Evolutionary conservation across 345 rosid species (phyloP).

Genomic region (Brassica nigra): DNA sequence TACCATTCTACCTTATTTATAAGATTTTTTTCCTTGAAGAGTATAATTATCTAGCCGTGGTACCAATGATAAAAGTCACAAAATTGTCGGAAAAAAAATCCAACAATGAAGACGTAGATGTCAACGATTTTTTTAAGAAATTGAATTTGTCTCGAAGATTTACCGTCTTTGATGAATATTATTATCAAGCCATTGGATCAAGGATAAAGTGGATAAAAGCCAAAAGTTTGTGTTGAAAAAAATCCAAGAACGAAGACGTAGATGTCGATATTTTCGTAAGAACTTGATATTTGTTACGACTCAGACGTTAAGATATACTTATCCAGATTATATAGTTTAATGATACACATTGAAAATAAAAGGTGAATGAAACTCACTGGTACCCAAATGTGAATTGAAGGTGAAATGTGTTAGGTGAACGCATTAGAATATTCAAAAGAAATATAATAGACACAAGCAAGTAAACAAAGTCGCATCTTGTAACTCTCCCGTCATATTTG

Average conservation of each 20-base stretch:
- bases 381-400: slow-evolving; percentile 32
- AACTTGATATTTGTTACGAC: slow-evolving; percentile 35
- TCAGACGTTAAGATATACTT: slow-evolving; percentile 11
- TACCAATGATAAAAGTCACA: slow-evolving; percentile 9
- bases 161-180: background rate
- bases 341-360: slow-evolving; percentile 24
- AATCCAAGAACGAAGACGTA: slow-evolving; percentile 31
- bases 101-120: slow-evolving; percentile 31
- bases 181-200: background rate
- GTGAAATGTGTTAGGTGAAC: slow-evolving; percentile 40
- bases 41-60: background rate
- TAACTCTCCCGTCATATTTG: slow-evolving; percentile 42
- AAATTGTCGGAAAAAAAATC: slow-evolving; percentile 19
- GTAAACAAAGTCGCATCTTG: slow-evolving; percentile 33
- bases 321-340: slow-evolving; percentile 26
- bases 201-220: slow-evolving; percentile 17
- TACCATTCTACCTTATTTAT: background rate
- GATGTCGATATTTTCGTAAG: slow-evolving; percentile 21
- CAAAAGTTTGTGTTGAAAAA: slow-evolving; percentile 16
- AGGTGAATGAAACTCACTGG: slow-evolving; percentile 27
- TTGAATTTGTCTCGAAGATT: slow-evolving; percentile 28
- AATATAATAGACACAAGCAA: slow-evolving; percentile 1
- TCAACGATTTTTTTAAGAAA: slow-evolving; percentile 21
- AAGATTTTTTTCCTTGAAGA: background rate
- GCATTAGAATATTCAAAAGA: slow-evolving; percentile 1